These are phyloP conservation scores for Xerocomellus dryophilus DNA, from an alignment of 768 basidiomycete species.

Conservation along the genomic window DNA sequence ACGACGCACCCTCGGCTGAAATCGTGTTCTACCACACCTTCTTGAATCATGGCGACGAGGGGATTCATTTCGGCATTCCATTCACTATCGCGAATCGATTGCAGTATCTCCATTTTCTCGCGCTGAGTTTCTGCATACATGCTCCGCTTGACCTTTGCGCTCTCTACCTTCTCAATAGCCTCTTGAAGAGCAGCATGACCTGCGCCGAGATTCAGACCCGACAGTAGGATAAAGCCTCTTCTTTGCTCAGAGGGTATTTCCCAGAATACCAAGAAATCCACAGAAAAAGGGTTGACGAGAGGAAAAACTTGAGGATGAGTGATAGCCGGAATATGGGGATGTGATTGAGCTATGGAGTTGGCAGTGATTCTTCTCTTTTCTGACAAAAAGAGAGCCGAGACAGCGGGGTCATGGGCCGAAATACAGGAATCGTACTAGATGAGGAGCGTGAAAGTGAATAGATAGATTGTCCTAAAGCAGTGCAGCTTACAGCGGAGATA, in stretches of 20 bases:
- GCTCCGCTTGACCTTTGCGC: conserved; percentile 66
- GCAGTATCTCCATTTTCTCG: conserved; percentile 63
- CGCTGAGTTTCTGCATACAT: conserved; percentile 91
- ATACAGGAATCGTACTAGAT: conserved; percentile 13
- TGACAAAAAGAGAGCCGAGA: conserved; percentile 47
- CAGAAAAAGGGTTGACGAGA: conserved; percentile 65
- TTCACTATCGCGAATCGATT: conserved; percentile 63
- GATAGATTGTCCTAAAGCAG: background rate
- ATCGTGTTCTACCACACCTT: conserved; percentile 53
- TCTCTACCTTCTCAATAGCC: conserved; percentile 57
- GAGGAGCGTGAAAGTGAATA: background rate
- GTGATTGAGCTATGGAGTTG: conserved; percentile 36
- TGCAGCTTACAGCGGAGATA: conserved; percentile 40
- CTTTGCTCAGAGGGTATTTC: conserved; percentile 57
- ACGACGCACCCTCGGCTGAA: conserved; percentile 65
- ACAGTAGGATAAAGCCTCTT: conserved; percentile 56
- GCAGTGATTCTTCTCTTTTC: conserved; percentile 45
- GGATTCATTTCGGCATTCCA: conserved; percentile 85
- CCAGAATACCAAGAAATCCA: conserved; percentile 81
- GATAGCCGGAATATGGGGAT: conserved; percentile 55
- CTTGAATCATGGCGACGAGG: conserved; percentile 48
- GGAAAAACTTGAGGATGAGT: conserved; percentile 69
- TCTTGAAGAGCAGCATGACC: conserved; percentile 61
- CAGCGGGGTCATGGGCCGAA: conserved; percentile 20
- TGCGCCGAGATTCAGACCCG: conserved; percentile 65